Evolutionary conservation across 2,329 filamentous ascomycete genomes (phyloP).

Genomic region (Cladosporium sp.): DNA sequence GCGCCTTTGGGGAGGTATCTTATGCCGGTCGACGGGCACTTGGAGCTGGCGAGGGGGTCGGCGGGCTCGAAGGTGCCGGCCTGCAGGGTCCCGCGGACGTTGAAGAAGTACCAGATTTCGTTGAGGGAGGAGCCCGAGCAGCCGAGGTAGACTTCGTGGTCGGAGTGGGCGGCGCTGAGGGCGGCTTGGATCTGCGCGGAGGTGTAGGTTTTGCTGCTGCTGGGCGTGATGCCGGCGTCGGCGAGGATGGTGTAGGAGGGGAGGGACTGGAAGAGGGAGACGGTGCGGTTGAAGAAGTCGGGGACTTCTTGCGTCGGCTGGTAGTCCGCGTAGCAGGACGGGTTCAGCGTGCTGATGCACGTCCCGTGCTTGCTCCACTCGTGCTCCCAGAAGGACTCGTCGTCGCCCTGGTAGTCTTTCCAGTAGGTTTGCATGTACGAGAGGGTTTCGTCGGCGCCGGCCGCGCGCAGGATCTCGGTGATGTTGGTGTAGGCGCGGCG

Average conservation of each 20-base stretch:
- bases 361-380: slow-evolving; percentile 70
- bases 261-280: slow-evolving; percentile 59
- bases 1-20: slow-evolving; percentile 57
- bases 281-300: slow-evolving; percentile 62
- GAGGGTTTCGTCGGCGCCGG: slow-evolving; percentile 51
- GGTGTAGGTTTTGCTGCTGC: slow-evolving; percentile 52
- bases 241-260: slow-evolving; percentile 59
- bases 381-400: slow-evolving; percentile 62
- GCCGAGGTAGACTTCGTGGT: slow-evolving; percentile 55
- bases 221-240: slow-evolving; percentile 55
- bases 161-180: slow-evolving; percentile 47
- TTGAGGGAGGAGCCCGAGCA: slow-evolving; percentile 45
- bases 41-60: slow-evolving; percentile 51
- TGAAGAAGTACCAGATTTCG: slow-evolving; percentile 59
- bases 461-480: slow-evolving; percentile 51
- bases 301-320: slow-evolving; percentile 56
- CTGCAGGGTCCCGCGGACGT: slow-evolving; percentile 53
- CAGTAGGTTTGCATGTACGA: slow-evolving; percentile 65
- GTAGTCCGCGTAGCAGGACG: slow-evolving; percentile 56
- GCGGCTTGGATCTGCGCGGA: slow-evolving; percentile 53
- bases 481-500: slow-evolving; percentile 60
- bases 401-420: slow-evolving; percentile 61
- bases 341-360: slow-evolving; percentile 63
- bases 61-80: slow-evolving; percentile 55
- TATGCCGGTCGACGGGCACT: slow-evolving; percentile 57